Evolutionary conservation across 2,329 filamentous ascomycete species (phyloP).

Genomic region (Waltergamsia citrina): DNA sequence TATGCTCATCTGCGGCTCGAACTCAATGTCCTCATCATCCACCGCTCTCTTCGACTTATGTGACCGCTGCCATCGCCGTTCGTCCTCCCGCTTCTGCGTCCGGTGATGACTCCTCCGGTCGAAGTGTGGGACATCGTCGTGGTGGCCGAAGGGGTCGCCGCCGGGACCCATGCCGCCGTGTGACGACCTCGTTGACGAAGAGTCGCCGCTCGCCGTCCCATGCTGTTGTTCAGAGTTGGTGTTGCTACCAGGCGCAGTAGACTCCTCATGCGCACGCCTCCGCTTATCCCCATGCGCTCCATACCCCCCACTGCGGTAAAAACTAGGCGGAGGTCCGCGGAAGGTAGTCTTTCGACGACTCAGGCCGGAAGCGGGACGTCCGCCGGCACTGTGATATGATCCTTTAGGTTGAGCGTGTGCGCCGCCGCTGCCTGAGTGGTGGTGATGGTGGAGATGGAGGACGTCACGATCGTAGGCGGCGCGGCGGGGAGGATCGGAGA

Average conservation of each 20-base stretch:
- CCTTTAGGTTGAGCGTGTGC: constrained; percentile 19
- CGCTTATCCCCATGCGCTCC: constrained; percentile 54
- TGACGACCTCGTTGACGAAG: not conserved
- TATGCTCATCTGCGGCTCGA: constrained; percentile 30
- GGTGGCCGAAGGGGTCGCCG: constrained; percentile 33
- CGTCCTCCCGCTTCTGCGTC: constrained; percentile 60
- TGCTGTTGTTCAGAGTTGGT: constrained; percentile 1
- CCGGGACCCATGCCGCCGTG: constrained; percentile 50
- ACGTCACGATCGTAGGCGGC: constrained; percentile 71
- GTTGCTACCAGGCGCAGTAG: constrained; percentile 18
- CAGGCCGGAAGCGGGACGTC: constrained; percentile 71
- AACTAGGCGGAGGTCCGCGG: constrained; percentile 78
- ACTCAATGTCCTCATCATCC: constrained; percentile 24
- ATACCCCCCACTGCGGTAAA: constrained; percentile 77
- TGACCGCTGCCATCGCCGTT: constrained; percentile 22
- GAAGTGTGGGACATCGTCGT: constrained; percentile 64
- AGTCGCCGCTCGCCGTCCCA: not conserved
- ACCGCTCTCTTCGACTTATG: constrained; percentile 22
- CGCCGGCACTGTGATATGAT: constrained; percentile 57
- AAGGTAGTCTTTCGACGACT: constrained; percentile 69
- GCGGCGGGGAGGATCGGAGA: constrained; percentile 66
- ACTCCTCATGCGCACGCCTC: constrained; percentile 38
- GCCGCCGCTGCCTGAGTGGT: constrained; percentile 12
- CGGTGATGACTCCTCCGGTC: constrained; percentile 62
- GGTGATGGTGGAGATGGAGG: constrained; percentile 27